A percentile compares a stretch with the other conserved stretches of the same genome.
Conservation (phyloP, 768 basidiomycete species). For the Lyophyllum decastes region DNA sequence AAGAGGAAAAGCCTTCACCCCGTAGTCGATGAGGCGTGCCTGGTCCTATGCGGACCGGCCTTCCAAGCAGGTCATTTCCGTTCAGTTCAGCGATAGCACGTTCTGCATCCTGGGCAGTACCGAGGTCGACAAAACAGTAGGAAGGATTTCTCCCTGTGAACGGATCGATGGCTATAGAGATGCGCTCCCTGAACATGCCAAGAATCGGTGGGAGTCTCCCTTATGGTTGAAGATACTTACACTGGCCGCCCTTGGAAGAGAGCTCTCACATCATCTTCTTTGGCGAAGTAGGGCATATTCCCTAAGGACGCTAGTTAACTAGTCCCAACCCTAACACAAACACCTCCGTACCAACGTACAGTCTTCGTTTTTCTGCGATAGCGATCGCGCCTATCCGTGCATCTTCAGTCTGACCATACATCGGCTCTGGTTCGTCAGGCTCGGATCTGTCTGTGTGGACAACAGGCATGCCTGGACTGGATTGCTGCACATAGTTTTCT, state of each 20-base stretch:
- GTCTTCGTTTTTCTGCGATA: not conserved
- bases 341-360: not conserved
- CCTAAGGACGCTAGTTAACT: not conserved
- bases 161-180: conserved; percentile 2
- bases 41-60: not conserved
- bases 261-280: not conserved
- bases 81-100: not conserved
- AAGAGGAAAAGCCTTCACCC: not conserved
- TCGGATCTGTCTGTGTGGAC: not conserved
- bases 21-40: not conserved
- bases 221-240: too few species aligned
- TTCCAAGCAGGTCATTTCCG: not conserved
- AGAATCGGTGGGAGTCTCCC: not conserved
- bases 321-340: not conserved
- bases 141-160: conserved; percentile 8
- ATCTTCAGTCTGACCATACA: not conserved
- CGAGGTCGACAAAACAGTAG: conserved; percentile 4
- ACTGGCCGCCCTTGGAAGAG: not conserved
- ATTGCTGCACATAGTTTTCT: not conserved
- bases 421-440: not conserved
- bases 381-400: not conserved
- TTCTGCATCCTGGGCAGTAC: not conserved
- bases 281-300: conserved; percentile 1
- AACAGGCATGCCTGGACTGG: not conserved
- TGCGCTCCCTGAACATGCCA: not conserved